Evolutionary conservation across 1,284 basidiomycete species (phyloP).

Genomic region (Albatrellus sp.): DNA sequence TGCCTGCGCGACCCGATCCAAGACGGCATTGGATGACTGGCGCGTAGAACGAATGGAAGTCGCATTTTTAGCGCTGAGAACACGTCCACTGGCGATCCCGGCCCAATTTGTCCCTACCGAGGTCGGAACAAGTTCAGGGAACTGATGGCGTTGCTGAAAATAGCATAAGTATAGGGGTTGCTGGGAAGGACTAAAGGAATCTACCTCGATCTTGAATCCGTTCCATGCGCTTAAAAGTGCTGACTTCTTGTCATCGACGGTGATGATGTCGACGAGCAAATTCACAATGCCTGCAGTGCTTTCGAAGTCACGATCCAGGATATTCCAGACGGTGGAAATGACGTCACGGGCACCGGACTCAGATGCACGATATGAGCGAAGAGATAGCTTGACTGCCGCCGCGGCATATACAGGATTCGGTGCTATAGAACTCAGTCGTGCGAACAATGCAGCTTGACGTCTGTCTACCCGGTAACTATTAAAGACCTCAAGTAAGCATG

Average conservation of each 20-base stretch:
- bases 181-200: conserved; percentile 10
- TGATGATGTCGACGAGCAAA: conserved; percentile 70
- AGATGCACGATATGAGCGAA: conserved; percentile 67
- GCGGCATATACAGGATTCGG: conserved; percentile 63
- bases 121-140: conserved; percentile 64
- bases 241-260: conserved; percentile 75
- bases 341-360: conserved; percentile 80
- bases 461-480: conserved; percentile 23
- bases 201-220: conserved; percentile 72
- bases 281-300: conserved; percentile 70
- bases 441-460: conserved; percentile 58
- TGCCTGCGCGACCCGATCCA: conserved; percentile 81
- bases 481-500: neutral
- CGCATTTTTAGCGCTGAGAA: conserved; percentile 74
- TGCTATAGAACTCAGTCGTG: conserved; percentile 56
- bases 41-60: conserved; percentile 45
- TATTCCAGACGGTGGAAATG: conserved; percentile 77
- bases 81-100: conserved; percentile 67
- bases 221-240: conserved; percentile 73
- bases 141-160: conserved; percentile 66
- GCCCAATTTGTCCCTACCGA: conserved; percentile 57
- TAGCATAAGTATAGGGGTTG: neutral
- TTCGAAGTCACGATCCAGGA: conserved; percentile 72
- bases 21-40: conserved; percentile 57
- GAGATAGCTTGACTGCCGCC: conserved; percentile 68